Percentiles rank a stretch among this genome's conserved stretches.
Conservation (phyloP, 306 rosid genomes). For the Dryas alaskensis region DNA sequence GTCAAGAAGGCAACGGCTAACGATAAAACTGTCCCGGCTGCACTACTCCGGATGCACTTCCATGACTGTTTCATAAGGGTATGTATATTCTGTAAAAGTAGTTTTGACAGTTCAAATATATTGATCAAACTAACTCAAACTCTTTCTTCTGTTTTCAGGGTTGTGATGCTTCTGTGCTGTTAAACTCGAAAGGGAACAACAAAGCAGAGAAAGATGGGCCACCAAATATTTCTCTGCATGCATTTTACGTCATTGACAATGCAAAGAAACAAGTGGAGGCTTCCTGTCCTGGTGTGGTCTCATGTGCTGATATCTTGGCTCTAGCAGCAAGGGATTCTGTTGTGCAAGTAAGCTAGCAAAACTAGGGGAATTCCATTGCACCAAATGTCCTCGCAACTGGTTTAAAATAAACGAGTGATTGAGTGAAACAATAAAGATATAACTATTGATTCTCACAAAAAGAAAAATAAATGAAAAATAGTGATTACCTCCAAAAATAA, state of each 20-base stretch:
- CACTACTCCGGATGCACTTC: slow-evolving; percentile 55
- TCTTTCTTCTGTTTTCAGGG: slow-evolving; percentile 29
- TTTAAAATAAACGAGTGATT: neutral
- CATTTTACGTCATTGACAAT: slow-evolving; percentile 46
- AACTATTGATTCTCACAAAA: neutral
- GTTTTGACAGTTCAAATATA: neutral
- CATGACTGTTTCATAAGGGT: slow-evolving; percentile 63
- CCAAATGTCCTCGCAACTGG: neutral
- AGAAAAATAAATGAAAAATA: neutral
- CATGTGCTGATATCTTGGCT: slow-evolving; percentile 56
- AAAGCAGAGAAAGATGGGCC: slow-evolving; percentile 58
- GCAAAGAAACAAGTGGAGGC: slow-evolving; percentile 51
- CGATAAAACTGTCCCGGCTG: slow-evolving; percentile 53
- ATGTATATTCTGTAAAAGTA: neutral
- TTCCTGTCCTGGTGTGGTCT: slow-evolving; percentile 54
- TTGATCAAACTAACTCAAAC: neutral
- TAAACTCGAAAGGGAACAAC: slow-evolving; percentile 42
- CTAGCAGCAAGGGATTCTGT: slow-evolving; percentile 57
- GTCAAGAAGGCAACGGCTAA: slow-evolving; percentile 31
- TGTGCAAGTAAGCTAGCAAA: slow-evolving; percentile 31
- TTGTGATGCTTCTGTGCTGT: slow-evolving; percentile 53
- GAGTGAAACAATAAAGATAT: neutral
- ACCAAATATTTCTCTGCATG: slow-evolving; percentile 50
- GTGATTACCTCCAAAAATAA: neutral
- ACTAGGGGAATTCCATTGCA: neutral